Conservation (phyloP, 2,329 filamentous ascomycete species). For the Fusarium beomiforme region DNA sequence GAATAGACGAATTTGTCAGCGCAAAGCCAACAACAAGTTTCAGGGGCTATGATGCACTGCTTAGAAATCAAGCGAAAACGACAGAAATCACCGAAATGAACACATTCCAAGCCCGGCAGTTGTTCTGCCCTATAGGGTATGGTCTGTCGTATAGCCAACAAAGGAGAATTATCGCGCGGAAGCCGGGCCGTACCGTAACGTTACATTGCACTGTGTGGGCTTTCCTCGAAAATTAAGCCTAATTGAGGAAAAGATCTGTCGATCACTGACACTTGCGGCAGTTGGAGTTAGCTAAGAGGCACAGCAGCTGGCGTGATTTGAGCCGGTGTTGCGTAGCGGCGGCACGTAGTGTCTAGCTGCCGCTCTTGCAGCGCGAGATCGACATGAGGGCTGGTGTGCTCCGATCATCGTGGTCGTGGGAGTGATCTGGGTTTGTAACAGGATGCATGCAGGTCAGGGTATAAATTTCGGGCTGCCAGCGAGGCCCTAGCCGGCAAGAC, state of each 20-base stretch:
- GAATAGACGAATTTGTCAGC: not conserved
- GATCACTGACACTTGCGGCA: no score
- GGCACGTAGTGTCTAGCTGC: not conserved
- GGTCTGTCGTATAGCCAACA: no score
- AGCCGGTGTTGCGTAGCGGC: no score
- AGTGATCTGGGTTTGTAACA: no score
- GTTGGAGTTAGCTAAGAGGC: no score
- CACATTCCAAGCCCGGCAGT: not conserved
- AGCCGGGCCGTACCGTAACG: not conserved
- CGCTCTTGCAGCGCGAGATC: not conserved
- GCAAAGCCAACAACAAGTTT: not conserved
- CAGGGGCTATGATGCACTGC: not conserved
- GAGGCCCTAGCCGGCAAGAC: not conserved
- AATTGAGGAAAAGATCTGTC: not conserved
- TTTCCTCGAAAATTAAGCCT: not conserved
- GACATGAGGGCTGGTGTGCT: not conserved
- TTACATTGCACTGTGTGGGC: not conserved
- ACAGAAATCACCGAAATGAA: not conserved
- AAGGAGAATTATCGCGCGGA: not conserved
- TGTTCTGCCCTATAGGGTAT: not conserved
- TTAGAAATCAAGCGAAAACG: not conserved
- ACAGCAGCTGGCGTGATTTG: not conserved
- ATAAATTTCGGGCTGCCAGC: not conserved
- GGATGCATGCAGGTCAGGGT: not conserved
- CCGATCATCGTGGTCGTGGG: not conserved